These are phyloP conservation scores for Saururus chinensis DNA, from an alignment of 164 flowering plant genomes.

Conservation along the genomic window DNA sequence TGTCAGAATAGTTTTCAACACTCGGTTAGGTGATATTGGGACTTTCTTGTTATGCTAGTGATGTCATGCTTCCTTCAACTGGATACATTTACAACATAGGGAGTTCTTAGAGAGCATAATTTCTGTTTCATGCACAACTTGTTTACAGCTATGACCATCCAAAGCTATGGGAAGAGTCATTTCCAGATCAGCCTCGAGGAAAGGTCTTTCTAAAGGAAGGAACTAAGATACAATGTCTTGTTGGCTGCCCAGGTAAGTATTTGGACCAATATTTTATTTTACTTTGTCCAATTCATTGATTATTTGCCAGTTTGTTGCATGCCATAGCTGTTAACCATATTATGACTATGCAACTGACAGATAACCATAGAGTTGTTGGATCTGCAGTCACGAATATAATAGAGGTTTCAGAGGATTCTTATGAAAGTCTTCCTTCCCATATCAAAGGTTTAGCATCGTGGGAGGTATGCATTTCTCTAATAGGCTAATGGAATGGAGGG, in stretches of 20 bases:
- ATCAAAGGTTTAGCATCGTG: conserved; percentile 66
- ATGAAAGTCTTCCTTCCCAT: conserved; percentile 64
- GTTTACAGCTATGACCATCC: neutral
- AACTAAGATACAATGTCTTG: neutral
- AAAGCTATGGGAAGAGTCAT: neutral
- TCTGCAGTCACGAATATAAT: conserved; percentile 15
- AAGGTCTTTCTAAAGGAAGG: neutral
- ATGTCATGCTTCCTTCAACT: neutral
- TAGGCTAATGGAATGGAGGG: no score
- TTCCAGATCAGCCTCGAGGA: neutral
- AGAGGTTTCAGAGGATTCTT: conserved; percentile 46
- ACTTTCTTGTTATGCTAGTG: neutral
- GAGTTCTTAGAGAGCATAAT: no score
- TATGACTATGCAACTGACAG: neutral
- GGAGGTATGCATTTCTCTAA: conserved; percentile 65
- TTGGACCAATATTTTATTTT: no score
- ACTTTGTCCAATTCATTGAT: neutral
- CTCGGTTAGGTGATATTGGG: neutral
- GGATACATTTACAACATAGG: neutral
- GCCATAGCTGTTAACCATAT: no score
- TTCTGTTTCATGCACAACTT: no score
- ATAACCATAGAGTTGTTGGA: conserved; percentile 14
- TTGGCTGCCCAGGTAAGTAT: neutral
- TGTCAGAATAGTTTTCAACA: neutral
- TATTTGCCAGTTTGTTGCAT: no score